Evolutionary conservation across 305 asterid species (phyloP).

Genomic region (Fraxinus xanthoxyloides): DNA sequence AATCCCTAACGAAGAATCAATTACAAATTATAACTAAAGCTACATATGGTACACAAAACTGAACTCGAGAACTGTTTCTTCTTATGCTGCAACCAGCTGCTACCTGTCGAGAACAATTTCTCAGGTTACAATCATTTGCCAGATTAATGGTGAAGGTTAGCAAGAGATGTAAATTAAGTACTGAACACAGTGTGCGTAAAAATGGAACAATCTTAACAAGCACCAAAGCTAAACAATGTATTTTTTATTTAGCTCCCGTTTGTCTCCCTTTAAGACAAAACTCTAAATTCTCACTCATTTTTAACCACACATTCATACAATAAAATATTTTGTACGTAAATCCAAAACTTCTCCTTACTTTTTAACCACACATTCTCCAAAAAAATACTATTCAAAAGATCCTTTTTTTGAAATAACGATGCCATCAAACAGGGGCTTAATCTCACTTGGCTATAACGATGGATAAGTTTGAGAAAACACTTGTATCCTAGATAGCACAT

Average conservation of each 20-base stretch:
- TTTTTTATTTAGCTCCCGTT: background rate
- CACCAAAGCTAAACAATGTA: background rate
- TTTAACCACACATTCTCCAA: background rate
- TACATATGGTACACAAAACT: constrained; percentile 47
- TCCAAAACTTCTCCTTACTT: background rate
- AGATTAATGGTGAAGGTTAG: background rate
- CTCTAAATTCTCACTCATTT: background rate
- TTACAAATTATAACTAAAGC: constrained; percentile 44
- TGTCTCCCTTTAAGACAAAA: background rate
- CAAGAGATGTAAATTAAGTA: background rate
- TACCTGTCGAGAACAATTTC: constrained; percentile 30
- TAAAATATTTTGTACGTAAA: background rate
- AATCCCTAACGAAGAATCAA: constrained; percentile 20
- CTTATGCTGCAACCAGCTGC: constrained; percentile 21
- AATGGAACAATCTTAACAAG: background rate
- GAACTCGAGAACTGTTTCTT: constrained; percentile 27
- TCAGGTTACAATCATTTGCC: background rate
- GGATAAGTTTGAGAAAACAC: background rate
- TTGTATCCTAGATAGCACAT: background rate
- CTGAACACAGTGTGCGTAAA: background rate
- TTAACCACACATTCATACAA: background rate
- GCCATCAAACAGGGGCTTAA: background rate
- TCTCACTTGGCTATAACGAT: background rate
- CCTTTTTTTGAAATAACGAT: background rate
- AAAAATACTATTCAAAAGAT: background rate